Conservation (phyloP, 208 protist genomes). For the Trypanosoma lewisi region DNA sequence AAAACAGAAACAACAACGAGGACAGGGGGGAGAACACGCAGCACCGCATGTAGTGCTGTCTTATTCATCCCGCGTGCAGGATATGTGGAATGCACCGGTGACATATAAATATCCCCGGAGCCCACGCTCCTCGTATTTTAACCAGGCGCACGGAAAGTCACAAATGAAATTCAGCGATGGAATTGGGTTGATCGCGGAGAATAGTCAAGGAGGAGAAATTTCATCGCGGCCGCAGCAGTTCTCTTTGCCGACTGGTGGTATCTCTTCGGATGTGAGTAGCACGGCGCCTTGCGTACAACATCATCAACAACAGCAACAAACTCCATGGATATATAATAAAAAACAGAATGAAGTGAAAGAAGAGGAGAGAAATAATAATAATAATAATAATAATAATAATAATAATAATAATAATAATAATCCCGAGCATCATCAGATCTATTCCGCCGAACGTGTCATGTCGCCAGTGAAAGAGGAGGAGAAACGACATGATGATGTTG, state of each 20-base stretch:
- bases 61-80: background rate
- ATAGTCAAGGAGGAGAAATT: background rate
- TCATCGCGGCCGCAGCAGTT: background rate
- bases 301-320: background rate
- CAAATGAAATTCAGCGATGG: conserved; percentile 1
- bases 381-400: background rate
- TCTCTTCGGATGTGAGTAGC: background rate
- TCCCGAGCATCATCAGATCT: background rate
- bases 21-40: too few species aligned
- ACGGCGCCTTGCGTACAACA: background rate
- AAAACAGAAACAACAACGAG: background rate
- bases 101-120: background rate
- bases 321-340: background rate
- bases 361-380: background rate
- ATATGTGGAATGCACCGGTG: background rate
- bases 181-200: background rate
- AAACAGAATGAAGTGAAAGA: background rate
- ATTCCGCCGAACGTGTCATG: background rate
- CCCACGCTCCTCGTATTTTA: background rate
- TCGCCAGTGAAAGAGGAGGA: background rate
- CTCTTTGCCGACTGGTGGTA: too few species aligned
- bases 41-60: too few species aligned
- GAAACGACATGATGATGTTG: background rate
- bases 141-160: background rate
- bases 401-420: background rate